These are phyloP conservation scores for Penicillium paradoxum DNA, from an alignment of 495 filamentous ascomycete species.

Conservation along the genomic window DNA sequence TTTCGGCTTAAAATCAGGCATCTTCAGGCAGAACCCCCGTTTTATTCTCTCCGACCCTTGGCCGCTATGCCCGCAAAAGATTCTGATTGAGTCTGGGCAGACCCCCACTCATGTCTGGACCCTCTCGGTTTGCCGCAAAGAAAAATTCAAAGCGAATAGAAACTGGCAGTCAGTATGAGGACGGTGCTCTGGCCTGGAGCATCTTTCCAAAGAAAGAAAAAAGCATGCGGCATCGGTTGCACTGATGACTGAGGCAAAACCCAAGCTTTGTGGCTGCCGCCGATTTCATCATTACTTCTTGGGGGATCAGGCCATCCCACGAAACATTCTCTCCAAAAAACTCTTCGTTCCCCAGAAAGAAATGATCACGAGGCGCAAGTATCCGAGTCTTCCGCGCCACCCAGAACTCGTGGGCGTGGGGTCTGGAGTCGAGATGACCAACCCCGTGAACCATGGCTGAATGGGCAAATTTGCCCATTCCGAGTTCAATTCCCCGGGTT, in stretches of 20 bases:
- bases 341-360: conserved; percentile 1
- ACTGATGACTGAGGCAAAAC: not conserved
- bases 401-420: conserved; percentile 3
- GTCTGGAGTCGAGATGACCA: conserved; percentile 13
- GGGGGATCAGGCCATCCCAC: not conserved
- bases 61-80: no score
- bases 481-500: conserved; percentile 19
- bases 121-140: no score
- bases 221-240: not conserved
- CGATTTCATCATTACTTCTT: conserved; percentile 15
- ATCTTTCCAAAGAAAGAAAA: not conserved
- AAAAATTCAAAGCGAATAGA: not conserved
- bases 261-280: conserved; percentile 15
- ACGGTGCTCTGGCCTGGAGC: not conserved
- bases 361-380: conserved; percentile 10
- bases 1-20: no score
- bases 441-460: conserved; percentile 6
- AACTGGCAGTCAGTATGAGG: not conserved
- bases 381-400: conserved; percentile 14
- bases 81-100: not conserved
- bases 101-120: no score
- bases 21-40: no score
- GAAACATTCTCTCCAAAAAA: not conserved
- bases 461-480: not conserved
- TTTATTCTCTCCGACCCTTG: no score